Evolutionary conservation across 306 rosid species (phyloP), one percentile per base, ranked within the genome.

Genomic region (Vigna unguiculata): DNA sequence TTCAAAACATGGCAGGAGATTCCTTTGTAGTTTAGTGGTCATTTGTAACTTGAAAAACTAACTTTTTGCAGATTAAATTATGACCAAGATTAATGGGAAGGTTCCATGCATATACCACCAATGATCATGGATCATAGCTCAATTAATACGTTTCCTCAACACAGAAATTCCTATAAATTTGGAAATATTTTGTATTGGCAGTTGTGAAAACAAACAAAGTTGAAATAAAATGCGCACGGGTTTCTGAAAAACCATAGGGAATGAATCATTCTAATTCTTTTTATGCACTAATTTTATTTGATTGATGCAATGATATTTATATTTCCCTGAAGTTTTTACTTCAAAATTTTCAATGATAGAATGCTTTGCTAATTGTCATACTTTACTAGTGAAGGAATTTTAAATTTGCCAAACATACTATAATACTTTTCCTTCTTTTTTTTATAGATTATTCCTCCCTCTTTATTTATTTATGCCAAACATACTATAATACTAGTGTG

Each of bases 291-390:
- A 34, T 32, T 61, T 61, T 34, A 61, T 19, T 67, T 22, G 76
- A 71, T 52, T 75, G 57, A n/a, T 64, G 55, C 48, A 47, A 60
- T 17, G 60, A 7, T 41, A 46, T 47, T 74, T 21, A 60, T 21
- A 45, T 32, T 61, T 41, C 14, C 19, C 1, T 16, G 22, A 48
- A 1, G 60, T 30, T 49, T 30, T 49, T 52, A n/a, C 15, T 20
- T 68, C 63, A 16, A 72, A 3, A 12, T 46, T 24, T 10, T 34
- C 40, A 34, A 1, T 34, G 40, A 34, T 34, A 34, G 40, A 34
- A 6, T 58, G 64, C 25, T 22, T 12, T 57, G 34, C 62, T 14
- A 55, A 57, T 57, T 11, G 36, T 17, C 19, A 49, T 24, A 34
- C 55, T 66, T 11, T 40, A 40, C 12, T 40, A 12, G 6, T 11